Base-by-base conservation (phyloP, 2,329 filamentous ascomycete genomes). In the Cytospora paraplurivora region DNA sequence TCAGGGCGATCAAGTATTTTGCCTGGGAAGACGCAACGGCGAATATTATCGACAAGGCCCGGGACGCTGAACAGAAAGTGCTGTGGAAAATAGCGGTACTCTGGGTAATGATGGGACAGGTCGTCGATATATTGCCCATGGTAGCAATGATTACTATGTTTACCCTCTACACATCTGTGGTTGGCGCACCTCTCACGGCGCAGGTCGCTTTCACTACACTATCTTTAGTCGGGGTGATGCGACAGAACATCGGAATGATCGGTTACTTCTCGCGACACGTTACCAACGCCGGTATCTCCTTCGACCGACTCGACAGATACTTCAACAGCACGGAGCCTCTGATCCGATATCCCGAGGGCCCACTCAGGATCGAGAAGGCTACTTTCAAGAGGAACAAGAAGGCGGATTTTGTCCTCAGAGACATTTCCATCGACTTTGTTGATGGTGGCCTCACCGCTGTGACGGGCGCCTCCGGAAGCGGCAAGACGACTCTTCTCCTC, bases 1-100 rank as follows among this genome's bases (percentile, higher is more conserved):
- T 87, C 62, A 79, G 81, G 12, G 82, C 82, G 17, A 80, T 87
- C 72, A 87, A 87, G 69, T 86, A 85, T 67, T 86, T 87, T 70
- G 82, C 82, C 2, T 87, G 84, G 85, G 84, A 87, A 69, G 76
- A 79, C 19, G 77, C 81, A 37, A 79, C 84, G 66, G 77, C 79
- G 12, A 74, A 79, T n/a, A 80, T 78, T 57, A 80, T 87, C 62
- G 77, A 82, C 35, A 73, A 77, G 5, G 77, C 82, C 12, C 80
- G 85, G 2, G 70, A 74, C 15, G 73, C 76, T 1, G 85, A 87
- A 69, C 84, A 86, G 66, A 79, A 78, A 50, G 78, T 80, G 44
- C 76, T 85, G 27, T 87, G 85, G 84, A 75, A 71, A 7, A 76
- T 84, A 27, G 80, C 81, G 7, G 71, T 86, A 19, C 75, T 83